These are phyloP conservation scores for Lithospermum erythrorhizon DNA, from an alignment of 257 asterid species.

Conservation along the genomic window DNA sequence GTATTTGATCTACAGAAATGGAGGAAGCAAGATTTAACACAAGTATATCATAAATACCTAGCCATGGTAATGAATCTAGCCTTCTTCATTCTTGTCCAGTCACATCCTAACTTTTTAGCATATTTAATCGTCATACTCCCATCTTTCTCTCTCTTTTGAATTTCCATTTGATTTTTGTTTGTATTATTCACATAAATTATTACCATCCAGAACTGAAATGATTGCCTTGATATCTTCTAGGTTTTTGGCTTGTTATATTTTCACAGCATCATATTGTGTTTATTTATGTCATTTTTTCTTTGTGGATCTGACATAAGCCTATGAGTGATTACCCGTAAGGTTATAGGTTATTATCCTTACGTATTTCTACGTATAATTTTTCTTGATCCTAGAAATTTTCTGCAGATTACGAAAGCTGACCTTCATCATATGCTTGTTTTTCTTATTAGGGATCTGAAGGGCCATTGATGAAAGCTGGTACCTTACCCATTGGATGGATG, in stretches of 20 bases:
- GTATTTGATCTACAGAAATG: constrained; percentile 72
- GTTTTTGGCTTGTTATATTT: too few relatives aligned
- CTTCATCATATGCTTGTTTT: neutral
- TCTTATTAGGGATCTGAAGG: constrained; percentile 48
- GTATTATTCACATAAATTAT: neutral
- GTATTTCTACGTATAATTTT: too few relatives aligned
- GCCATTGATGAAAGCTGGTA: constrained; percentile 55
- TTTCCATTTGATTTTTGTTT: neutral
- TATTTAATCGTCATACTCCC: neutral
- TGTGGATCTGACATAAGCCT: neutral
- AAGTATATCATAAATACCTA: constrained; percentile 53
- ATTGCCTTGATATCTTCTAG: neutral
- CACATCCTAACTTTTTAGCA: neutral
- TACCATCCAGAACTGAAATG: neutral
- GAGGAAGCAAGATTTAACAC: constrained; percentile 57
- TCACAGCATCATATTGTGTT: neutral
- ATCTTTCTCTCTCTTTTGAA: neutral
- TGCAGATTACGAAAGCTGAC: neutral
- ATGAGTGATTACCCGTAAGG: neutral
- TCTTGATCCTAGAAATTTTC: neutral
- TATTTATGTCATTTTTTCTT: neutral
- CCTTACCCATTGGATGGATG: constrained; percentile 83
- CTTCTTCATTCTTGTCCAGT: neutral
- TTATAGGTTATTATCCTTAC: neutral
- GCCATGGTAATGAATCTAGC: constrained; percentile 40